These are phyloP conservation scores for Gleditsia sinensis DNA, from an alignment of 306 rosid species.

Conservation along the genomic window DNA sequence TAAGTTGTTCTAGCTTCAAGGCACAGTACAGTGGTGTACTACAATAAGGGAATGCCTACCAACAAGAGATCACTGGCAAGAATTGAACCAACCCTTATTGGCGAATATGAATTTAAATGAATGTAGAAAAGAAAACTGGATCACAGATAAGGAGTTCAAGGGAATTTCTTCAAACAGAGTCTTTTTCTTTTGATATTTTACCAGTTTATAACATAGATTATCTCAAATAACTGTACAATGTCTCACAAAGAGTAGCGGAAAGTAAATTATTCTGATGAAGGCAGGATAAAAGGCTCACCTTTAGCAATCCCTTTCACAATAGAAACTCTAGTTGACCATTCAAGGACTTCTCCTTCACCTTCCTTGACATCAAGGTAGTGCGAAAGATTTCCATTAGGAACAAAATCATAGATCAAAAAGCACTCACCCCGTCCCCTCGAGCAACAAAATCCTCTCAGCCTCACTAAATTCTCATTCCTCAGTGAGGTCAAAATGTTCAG, in stretches of 20 bases:
- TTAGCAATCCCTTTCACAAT: conserved; percentile 79
- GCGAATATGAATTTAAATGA: too few species aligned
- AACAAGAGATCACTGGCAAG: too few species aligned
- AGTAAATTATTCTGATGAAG: not conserved
- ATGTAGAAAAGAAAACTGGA: too few species aligned
- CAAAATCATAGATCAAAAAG: conserved; percentile 75
- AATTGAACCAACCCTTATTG: too few species aligned
- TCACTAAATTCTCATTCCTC: conserved; percentile 80
- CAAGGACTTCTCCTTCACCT: conserved; percentile 70
- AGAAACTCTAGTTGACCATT: conserved; percentile 92
- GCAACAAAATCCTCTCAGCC: conserved; percentile 84
- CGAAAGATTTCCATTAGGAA: conserved; percentile 70
- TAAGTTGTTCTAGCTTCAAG: too few species aligned
- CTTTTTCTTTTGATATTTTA: too few species aligned
- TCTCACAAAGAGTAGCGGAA: not conserved
- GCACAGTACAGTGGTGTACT: too few species aligned
- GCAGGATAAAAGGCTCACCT: conserved; percentile 46
- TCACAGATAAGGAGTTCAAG: too few species aligned
- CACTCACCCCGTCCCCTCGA: conserved; percentile 87
- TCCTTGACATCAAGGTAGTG: conserved; percentile 66
- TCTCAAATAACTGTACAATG: not conserved
- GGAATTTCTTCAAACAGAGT: too few species aligned
- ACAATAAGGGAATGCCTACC: too few species aligned
- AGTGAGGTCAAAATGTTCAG: conserved; percentile 64
- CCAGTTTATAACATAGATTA: not conserved